Percentiles rank a stretch among this genome's conserved stretches.
Evolutionary conservation across 2,329 filamentous ascomycete species (phyloP).

Genomic region (Cladobotryum protrusum): DNA sequence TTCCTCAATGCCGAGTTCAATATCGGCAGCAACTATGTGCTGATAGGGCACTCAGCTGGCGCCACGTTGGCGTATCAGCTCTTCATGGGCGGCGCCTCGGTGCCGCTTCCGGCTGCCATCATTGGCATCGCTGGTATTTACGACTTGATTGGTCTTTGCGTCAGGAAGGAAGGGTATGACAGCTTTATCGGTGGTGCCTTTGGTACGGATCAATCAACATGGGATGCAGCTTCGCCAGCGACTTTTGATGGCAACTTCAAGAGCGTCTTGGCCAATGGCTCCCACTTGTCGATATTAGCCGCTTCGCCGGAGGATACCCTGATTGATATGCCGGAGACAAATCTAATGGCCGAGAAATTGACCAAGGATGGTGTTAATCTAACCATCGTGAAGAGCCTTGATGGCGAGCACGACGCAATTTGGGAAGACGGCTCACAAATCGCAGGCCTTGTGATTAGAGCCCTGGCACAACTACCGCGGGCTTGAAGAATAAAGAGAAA

Average conservation of each 20-base stretch:
- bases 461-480: background rate
- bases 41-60: slow-evolving; percentile 58
- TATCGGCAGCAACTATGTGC: slow-evolving; percentile 45
- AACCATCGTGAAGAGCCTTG: slow-evolving; percentile 35
- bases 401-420: slow-evolving; percentile 56
- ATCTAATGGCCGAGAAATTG: slow-evolving; percentile 47
- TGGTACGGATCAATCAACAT: slow-evolving; percentile 43
- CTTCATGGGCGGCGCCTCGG: slow-evolving; percentile 37
- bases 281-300: slow-evolving; percentile 34
- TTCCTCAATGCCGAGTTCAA: slow-evolving; percentile 41
- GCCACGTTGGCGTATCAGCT: slow-evolving; percentile 59
- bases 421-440: slow-evolving; percentile 56
- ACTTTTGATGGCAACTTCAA: slow-evolving; percentile 36
- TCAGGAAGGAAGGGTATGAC: slow-evolving; percentile 45
- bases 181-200: slow-evolving; percentile 57
- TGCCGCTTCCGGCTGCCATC: slow-evolving; percentile 44
- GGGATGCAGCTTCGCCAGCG: slow-evolving; percentile 52
- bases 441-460: slow-evolving; percentile 37
- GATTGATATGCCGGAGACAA: slow-evolving; percentile 52
- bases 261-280: slow-evolving; percentile 28
- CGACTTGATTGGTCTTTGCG: slow-evolving; percentile 50
- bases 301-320: slow-evolving; percentile 43
- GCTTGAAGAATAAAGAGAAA: background rate
- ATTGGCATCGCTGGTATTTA: slow-evolving; percentile 62
- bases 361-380: slow-evolving; percentile 29